These are phyloP conservation scores for Coelastrella sp. DNA, from an alignment of 139 green algal species.

Conservation along the genomic window DNA sequence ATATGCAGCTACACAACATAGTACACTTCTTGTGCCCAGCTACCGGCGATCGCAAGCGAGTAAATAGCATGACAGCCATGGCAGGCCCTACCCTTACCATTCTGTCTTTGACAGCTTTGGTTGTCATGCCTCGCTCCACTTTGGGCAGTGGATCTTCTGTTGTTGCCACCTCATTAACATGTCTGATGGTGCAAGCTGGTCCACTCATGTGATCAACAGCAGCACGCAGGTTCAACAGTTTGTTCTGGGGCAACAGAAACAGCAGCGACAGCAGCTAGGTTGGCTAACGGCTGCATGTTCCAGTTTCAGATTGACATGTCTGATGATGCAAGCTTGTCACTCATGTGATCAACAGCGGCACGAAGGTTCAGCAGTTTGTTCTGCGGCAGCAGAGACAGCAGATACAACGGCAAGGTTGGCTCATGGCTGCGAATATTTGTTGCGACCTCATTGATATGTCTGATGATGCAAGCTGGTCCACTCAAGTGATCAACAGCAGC, in stretches of 20 bases:
- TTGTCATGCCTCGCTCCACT: slow-evolving; percentile 24
- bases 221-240: slow-evolving; percentile 28
- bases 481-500: no score
- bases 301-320: neutral
- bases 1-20: neutral
- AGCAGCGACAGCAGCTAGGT: neutral
- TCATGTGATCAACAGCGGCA: slow-evolving; percentile 39
- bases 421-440: no score
- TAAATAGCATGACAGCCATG: neutral
- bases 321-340: slow-evolving; percentile 7
- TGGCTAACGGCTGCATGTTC: no score
- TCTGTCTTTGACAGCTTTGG: slow-evolving; percentile 23
- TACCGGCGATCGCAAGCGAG: neutral
- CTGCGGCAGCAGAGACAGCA: slow-evolving; percentile 3
- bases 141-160: slow-evolving; percentile 4
- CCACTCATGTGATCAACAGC: slow-evolving; percentile 39
- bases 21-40: neutral
- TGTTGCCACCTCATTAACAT: slow-evolving; percentile 28
- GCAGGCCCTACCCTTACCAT: neutral
- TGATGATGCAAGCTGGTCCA: no score
- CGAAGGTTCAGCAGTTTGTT: slow-evolving; percentile 21
- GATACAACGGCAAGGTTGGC: neutral
- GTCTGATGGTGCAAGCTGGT: neutral
- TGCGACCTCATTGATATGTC: no score
- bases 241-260: neutral